Evolutionary conservation across 805 yeast species (phyloP).

Genomic region (Monosporozyma aquatica): DNA sequence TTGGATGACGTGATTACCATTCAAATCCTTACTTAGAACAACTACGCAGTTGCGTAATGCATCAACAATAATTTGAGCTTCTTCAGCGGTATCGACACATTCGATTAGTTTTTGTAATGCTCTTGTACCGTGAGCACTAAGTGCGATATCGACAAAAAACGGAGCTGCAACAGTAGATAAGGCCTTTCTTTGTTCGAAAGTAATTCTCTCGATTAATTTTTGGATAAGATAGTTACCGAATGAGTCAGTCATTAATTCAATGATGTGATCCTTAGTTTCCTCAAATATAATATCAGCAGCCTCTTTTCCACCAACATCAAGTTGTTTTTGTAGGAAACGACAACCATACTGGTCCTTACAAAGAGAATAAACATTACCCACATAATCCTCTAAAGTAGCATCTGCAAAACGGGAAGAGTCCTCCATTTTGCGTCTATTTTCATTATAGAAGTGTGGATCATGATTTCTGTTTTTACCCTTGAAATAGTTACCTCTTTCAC

Average conservation of each 20-base stretch:
- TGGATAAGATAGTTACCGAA: constrained; percentile 96
- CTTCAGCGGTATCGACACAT: constrained; percentile 62
- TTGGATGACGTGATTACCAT: constrained; percentile 84
- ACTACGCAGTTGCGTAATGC: constrained; percentile 66
- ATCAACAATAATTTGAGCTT: constrained; percentile 52
- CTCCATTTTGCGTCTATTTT: constrained; percentile 32
- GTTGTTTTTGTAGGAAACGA: constrained; percentile 78
- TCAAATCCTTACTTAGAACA: constrained; percentile 72
- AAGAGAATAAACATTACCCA: constrained; percentile 64
- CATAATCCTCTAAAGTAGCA: constrained; percentile 58
- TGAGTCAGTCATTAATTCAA: constrained; percentile 88
- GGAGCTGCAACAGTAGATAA: constrained; percentile 66
- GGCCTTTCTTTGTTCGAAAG: constrained; percentile 56
- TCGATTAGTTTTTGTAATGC: constrained; percentile 91
- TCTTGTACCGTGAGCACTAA: constrained; percentile 93
- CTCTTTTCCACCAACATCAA: constrained; percentile 52
- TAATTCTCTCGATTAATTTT: constrained; percentile 72
- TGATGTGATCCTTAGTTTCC: constrained; percentile 68
- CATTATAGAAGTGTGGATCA: constrained; percentile 5
- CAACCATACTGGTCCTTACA: constrained; percentile 98
- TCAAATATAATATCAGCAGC: constrained; percentile 71
- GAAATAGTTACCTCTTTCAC: constrained; percentile 1
- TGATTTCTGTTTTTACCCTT: constrained; percentile 7
- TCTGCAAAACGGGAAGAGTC: constrained; percentile 63
- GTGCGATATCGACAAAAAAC: constrained; percentile 67